Conservation (phyloP, 2,329 filamentous ascomycete species). For the Aspergillus neotritici region DNA sequence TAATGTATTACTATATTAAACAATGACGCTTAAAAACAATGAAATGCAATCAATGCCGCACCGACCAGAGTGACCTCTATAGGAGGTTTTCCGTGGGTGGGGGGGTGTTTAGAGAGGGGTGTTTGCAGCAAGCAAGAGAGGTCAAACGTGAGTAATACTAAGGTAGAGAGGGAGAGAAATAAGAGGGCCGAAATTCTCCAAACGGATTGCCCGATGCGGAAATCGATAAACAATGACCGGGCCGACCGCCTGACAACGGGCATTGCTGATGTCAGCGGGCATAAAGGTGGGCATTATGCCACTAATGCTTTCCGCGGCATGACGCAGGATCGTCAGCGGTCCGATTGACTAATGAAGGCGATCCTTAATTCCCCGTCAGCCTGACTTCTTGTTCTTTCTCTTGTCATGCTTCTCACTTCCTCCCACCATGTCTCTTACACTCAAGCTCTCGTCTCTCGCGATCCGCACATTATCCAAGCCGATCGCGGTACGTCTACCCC, state of each 20-base stretch:
- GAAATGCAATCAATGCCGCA: slow-evolving; percentile 25
- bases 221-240: slow-evolving; percentile 37
- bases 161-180: slow-evolving; percentile 22
- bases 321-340: slow-evolving; percentile 2
- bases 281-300: slow-evolving; percentile 7
- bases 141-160: slow-evolving; percentile 18
- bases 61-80: slow-evolving; percentile 14
- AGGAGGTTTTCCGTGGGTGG: slow-evolving; percentile 9
- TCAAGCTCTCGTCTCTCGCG: slow-evolving; percentile 61
- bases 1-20: slow-evolving; percentile 7
- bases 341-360: no score
- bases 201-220: slow-evolving; percentile 28
- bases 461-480: slow-evolving; percentile 64
- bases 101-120: slow-evolving; percentile 6
- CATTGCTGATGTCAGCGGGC: slow-evolving; percentile 20
- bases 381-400: not conserved
- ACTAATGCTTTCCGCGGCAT: not conserved
- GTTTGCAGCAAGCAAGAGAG: slow-evolving; percentile 4
- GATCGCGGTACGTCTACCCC: slow-evolving; percentile 50
- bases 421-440: slow-evolving; percentile 54
- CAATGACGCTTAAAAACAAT: slow-evolving; percentile 24
- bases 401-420: not conserved
- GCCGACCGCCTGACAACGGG: slow-evolving; percentile 21
- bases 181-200: slow-evolving; percentile 3
- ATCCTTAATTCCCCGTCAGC: no score